A percentile compares a stretch with the other conserved stretches of the same genome.
These are phyloP conservation scores for Sclerotinia nivalis DNA, from an alignment of 2,329 filamentous ascomycete genomes.

Conservation along the genomic window DNA sequence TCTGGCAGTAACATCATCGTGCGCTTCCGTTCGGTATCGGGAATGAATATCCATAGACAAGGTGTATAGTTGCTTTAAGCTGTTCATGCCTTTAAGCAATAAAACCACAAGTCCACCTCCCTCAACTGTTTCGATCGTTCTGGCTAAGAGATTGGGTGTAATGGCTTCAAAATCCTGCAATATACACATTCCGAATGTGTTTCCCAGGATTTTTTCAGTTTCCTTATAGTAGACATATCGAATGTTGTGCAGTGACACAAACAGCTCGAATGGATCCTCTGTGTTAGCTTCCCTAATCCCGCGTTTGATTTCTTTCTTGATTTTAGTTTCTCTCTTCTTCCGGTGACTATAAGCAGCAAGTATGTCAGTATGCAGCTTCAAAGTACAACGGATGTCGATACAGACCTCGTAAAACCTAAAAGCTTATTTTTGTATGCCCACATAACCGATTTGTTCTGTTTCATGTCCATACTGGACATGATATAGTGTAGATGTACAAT, in stretches of 20 bases:
- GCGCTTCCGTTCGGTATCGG: constrained; percentile 92
- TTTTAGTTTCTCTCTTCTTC: constrained; percentile 97
- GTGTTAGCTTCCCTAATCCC: constrained; percentile 89
- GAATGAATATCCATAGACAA: constrained; percentile 98
- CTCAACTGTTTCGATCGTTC: constrained; percentile 96
- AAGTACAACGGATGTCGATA: constrained; percentile 22
- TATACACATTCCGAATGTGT: constrained; percentile 98
- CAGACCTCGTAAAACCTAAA: constrained; percentile 78
- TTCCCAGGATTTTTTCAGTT: constrained; percentile 96
- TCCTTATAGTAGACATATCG: constrained; percentile 99
- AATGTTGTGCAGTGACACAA: constrained; percentile 94
- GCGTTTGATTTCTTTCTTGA: constrained; percentile 96
- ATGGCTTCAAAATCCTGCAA: constrained; percentile 97
- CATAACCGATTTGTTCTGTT: constrained; percentile 92
- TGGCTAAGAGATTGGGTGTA: constrained; percentile 92
- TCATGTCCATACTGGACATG: constrained; percentile 84
- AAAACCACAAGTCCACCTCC: constrained; percentile 90
- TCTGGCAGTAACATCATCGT: constrained; percentile 88
- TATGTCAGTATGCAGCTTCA: constrained; percentile 18
- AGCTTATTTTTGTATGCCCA: constrained; percentile 99
- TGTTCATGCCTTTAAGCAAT: constrained; percentile 93
- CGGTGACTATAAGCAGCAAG: constrained; percentile 64
- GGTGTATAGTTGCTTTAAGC: constrained; percentile 94
- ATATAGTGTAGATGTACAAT: constrained; percentile 96
- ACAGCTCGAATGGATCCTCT: constrained; percentile 95